Base-by-base conservation (phyloP, 2,329 filamentous ascomycete species). In the Thelonectria olida region DNA sequence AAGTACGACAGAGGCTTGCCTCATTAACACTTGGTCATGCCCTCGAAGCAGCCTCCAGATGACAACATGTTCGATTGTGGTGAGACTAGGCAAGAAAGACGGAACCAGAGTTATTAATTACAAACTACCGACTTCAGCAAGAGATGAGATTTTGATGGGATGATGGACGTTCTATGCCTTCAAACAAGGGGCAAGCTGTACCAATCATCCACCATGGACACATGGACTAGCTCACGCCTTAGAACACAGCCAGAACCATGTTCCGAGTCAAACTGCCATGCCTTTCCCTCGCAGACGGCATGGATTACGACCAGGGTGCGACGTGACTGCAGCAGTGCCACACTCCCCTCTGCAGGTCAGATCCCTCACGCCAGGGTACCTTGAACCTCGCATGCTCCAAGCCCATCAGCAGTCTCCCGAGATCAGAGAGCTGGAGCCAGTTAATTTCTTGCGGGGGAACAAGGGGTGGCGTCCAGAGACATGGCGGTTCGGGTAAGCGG, bases 1-100 rank as follows among this genome's bases (percentile, higher is more conserved):
- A 55, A 47, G n/a, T 9, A 45, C 28, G 41, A 55, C 20, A 41
- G 31, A 20, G 25, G 45, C 28, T 60, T 34, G 57, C 51, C 38
- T 55, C 51, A 10, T 55, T 50, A 25, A 13, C 28, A 9, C 44
- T 60, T 5, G 8, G 27, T 13, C 25, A 41, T 17, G 47, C 25
- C 28, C 27, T 17, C 12, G 20, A 27, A 1, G n/a, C 9, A 17
- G 22, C 34, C 15, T 20, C 4, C 9, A 10, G 19, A 51, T 25
- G 34, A 38, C n/a, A 17, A 15, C 28, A 22, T 38, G 15, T 13
- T 20, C 15, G 45, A 2, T 1, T 28, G 45, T 7, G 27, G 7
- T 31, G 27, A 31, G 12, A 31, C 27, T 31, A 7, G 34, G n/a
- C 9, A 38, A 10, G 34, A 38, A 38, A 38, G 34, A 31, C 12